Base-by-base conservation (phyloP, 495 filamentous ascomycete species). In the Penicillium ucsense region DNA sequence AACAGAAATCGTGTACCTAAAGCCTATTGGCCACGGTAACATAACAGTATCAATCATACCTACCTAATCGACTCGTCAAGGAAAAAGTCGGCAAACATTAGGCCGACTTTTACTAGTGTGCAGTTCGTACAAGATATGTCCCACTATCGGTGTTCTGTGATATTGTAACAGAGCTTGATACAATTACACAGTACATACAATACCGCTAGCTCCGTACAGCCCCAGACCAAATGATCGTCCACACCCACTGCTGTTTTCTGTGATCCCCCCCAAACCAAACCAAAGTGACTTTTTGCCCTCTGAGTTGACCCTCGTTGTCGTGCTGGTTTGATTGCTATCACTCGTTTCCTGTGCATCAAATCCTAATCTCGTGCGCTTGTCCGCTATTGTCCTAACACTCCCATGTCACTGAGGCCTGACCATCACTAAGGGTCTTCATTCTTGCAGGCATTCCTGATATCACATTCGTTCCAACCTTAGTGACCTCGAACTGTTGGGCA, bases 401-500 rank as follows among this genome's bases (percentile, higher is more conserved):
- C 30, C 42, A n/a, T 47, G 45, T 47, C 48, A 41, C 29, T 48
- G 43, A 39, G 20, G 20, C 20, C 20, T 20, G 20, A 20, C 20
- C 28, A 48, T 54, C 50, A 48, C 55, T 53, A 55, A 46, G 57
- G 36, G 43, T 48, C 45, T 38, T 51, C 55, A 59, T 61, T 63
- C 52, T 49, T 43, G 30, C 35, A 45, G 45, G 46, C 60, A 62
- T 67, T 65, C 64, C 37, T 30, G 31, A 40, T 36, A 44, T 45
- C 55, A 57, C 57, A 49, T 53, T 52, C 58, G 56, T 61, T 61
- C 55, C 52, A 37, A 49, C 41, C 11, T 45, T 37, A 41, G 36
- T 53, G 33, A 34, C 20, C 20, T 20, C 20, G 50, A 38, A 50
- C 46, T 43, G 36, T 28, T 52, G 27, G 20, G 20, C 32, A 48